These are phyloP conservation scores for Salix dunnii DNA, from an alignment of 345 rosid genomes.

Conservation along the genomic window DNA sequence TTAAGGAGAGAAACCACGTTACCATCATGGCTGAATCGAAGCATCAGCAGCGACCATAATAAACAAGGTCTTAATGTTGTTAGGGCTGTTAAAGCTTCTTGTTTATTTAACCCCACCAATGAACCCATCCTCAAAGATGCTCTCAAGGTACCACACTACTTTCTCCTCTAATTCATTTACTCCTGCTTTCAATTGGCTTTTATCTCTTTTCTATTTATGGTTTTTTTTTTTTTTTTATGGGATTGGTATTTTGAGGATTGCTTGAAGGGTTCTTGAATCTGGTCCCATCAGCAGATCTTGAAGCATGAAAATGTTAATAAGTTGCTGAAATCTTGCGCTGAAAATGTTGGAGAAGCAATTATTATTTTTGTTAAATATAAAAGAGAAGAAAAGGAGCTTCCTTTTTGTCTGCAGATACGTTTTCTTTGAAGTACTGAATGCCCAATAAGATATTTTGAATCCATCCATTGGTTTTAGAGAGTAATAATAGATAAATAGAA, in stretches of 20 bases:
- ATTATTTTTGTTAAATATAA: too few relatives aligned
- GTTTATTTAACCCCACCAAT: conserved; percentile 33
- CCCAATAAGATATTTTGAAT: not conserved
- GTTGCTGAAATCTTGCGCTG: not conserved
- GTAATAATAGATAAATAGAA: not conserved
- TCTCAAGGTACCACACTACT: conserved; percentile 32
- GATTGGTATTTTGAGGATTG: not conserved
- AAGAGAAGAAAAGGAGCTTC: not conserved
- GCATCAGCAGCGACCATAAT: not conserved
- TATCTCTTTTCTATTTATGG: not conserved
- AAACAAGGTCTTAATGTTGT: not conserved
- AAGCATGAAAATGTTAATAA: not conserved
- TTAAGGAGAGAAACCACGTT: not conserved
- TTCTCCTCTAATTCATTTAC: not conserved
- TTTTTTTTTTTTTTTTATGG: not conserved
- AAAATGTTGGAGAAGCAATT: not conserved
- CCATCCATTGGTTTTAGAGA: not conserved
- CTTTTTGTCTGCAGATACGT: not conserved
- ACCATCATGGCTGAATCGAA: not conserved
- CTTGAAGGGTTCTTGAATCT: not conserved
- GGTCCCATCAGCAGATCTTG: not conserved
- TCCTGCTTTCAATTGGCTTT: not conserved
- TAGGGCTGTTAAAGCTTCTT: conserved; percentile 24
- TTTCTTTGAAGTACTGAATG: not conserved
- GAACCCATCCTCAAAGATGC: conserved; percentile 54